These are phyloP conservation scores for Arctium minus DNA, from an alignment of 129 eudicot genomes.

Conservation along the genomic window DNA sequence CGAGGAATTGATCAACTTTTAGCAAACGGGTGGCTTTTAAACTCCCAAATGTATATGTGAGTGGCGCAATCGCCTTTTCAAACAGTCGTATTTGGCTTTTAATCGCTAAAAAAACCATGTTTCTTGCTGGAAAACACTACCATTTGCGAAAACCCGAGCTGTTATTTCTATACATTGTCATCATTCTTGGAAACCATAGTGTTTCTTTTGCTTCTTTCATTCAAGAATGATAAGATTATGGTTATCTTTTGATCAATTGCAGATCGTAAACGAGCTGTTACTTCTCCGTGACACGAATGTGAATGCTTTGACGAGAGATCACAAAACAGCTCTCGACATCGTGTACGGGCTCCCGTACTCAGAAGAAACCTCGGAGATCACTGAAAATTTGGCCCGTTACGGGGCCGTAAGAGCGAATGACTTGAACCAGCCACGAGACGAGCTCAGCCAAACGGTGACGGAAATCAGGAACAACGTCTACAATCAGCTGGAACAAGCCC, in stretches of 20 bases:
- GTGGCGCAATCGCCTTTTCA: neutral
- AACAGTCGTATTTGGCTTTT: neutral
- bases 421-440: slow-evolving; percentile 68
- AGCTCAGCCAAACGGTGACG: slow-evolving; percentile 59
- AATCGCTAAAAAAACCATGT: neutral
- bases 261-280: slow-evolving; percentile 61
- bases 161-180: neutral
- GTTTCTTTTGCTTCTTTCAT: neutral
- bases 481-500: slow-evolving; percentile 67
- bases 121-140: neutral
- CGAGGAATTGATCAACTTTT: neutral
- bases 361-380: slow-evolving; percentile 58
- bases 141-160: neutral
- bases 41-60: neutral
- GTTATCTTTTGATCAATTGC: slow-evolving; percentile 15
- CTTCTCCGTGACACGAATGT: slow-evolving; percentile 62
- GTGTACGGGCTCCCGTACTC: slow-evolving; percentile 60
- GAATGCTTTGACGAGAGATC: slow-evolving; percentile 68
- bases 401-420: slow-evolving; percentile 76
- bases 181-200: neutral
- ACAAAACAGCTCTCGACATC: slow-evolving; percentile 76
- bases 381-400: slow-evolving; percentile 36
- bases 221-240: neutral
- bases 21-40: neutral
- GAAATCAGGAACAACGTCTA: slow-evolving; percentile 61